Conservation (phyloP, 768 basidiomycete species). For the Amanita muscaria region DNA sequence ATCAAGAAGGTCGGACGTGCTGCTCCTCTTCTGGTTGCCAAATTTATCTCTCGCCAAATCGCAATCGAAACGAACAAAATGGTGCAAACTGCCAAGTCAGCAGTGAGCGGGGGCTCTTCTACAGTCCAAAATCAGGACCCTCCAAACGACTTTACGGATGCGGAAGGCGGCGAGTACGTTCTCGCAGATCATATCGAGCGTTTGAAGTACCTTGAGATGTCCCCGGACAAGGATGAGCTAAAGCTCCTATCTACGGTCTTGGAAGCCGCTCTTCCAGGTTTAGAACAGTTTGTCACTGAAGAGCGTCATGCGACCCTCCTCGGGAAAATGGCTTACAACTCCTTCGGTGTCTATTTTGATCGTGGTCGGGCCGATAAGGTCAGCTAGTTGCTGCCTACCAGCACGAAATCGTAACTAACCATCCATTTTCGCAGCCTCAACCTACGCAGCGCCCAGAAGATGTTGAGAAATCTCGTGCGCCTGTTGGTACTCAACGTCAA, state of each 20-base stretch:
- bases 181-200: constrained; percentile 75
- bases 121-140: constrained; percentile 10
- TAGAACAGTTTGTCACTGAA: constrained; percentile 62
- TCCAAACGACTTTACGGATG: constrained; percentile 37
- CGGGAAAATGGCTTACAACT: constrained; percentile 72
- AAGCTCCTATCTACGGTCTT: constrained; percentile 46
- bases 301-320: constrained; percentile 51
- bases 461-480: constrained; percentile 66
- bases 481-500: constrained; percentile 66
- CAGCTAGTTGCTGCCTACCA: constrained; percentile 10
- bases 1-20: constrained; percentile 38
- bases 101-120: constrained; percentile 13
- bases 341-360: constrained; percentile 61
- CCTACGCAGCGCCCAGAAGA: constrained; percentile 55
- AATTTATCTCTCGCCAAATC: constrained; percentile 68
- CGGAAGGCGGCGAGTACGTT: constrained; percentile 45
- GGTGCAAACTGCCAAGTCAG: constrained; percentile 18
- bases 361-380: constrained; percentile 70
- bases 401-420: background rate
- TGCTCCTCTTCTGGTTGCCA: constrained; percentile 52
- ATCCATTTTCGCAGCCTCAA: constrained; percentile 33
- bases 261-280: constrained; percentile 53
- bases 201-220: constrained; percentile 55
- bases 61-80: constrained; percentile 55
- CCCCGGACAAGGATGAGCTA: constrained; percentile 38